These are phyloP conservation scores for Coniosporium apollinis DNA, from an alignment of 495 filamentous ascomycete species.

Conservation along the genomic window DNA sequence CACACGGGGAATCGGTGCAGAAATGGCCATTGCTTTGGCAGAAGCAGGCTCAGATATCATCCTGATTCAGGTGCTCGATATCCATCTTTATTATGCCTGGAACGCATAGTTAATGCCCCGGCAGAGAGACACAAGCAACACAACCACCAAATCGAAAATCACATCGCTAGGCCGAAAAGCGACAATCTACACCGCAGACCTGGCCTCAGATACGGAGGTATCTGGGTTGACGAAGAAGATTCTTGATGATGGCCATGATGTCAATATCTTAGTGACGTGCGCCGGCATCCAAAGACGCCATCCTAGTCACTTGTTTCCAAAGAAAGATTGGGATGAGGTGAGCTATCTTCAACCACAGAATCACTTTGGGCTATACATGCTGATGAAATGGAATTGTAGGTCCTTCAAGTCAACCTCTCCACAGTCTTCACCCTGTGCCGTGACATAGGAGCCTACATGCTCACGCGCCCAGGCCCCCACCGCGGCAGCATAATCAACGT, in stretches of 20 bases:
- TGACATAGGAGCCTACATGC: slow-evolving; percentile 13
- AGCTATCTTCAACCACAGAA: no score
- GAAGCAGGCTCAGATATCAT: no score
- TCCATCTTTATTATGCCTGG: no score
- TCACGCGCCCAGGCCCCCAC: slow-evolving; percentile 5
- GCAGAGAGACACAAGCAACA: background rate
- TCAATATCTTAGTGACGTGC: slow-evolving; percentile 65
- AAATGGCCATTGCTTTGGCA: no score
- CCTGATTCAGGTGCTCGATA: no score
- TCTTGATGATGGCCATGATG: slow-evolving; percentile 35
- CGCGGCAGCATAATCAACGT: slow-evolving; percentile 19
- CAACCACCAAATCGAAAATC: slow-evolving; percentile 44
- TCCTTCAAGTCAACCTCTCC: slow-evolving; percentile 16
- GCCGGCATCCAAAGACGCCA: slow-evolving; percentile 75
- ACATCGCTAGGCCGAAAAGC: slow-evolving; percentile 49
- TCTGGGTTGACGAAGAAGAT: slow-evolving; percentile 42
- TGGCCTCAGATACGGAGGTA: slow-evolving; percentile 43
- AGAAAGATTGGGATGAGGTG: slow-evolving; percentile 68
- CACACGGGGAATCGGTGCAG: no score
- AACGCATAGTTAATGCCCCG: background rate
- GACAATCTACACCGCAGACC: slow-evolving; percentile 53
- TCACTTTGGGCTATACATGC: no score
- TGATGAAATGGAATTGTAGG: no score
- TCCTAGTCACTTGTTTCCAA: slow-evolving; percentile 59
- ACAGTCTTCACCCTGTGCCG: slow-evolving; percentile 8